phyloP scores from a whole-genome alignment of 257 asterid species.

The Nicotiana otophora region DNA sequence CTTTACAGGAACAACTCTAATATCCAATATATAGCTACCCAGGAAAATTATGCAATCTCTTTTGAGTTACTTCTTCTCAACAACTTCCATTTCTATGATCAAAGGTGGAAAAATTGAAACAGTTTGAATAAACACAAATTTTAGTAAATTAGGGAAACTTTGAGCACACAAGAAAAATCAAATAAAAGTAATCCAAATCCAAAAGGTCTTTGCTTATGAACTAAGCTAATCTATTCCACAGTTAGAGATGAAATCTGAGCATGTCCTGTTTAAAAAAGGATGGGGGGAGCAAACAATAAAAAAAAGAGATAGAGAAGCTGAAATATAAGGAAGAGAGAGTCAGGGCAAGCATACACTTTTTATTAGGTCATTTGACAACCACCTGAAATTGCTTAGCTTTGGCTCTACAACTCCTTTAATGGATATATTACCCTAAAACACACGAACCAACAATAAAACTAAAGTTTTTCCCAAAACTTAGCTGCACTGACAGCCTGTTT shows the following conservation, averaged over 20 bases:
- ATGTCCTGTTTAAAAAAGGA: neutral
- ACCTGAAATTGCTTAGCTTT: neutral
- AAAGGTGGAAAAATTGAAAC: neutral
- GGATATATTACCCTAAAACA: neutral
- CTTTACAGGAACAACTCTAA: neutral
- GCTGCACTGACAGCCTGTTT: neutral
- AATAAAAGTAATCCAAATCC: neutral
- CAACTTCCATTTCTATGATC: neutral
- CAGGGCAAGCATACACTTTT: neutral
- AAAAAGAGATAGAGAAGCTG: neutral
- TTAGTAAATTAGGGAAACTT: neutral
- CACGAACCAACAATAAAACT: neutral
- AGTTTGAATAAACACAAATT: neutral
- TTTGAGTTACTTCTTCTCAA: constrained; percentile 2
- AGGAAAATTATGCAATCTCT: neutral
- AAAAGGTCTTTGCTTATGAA: neutral
- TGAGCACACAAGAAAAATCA: neutral
- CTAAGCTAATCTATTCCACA: neutral
- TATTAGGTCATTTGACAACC: neutral
- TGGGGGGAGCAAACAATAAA: neutral
- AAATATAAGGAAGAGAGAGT: neutral
- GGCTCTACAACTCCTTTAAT: neutral
- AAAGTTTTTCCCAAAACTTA: neutral
- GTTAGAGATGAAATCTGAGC: neutral
- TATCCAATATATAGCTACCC: neutral